A percentile compares a stretch with the other conserved stretches of the same genome.
phyloP scores from a whole-genome alignment of 148 eudicot genomes.

The Silene conica region DNA sequence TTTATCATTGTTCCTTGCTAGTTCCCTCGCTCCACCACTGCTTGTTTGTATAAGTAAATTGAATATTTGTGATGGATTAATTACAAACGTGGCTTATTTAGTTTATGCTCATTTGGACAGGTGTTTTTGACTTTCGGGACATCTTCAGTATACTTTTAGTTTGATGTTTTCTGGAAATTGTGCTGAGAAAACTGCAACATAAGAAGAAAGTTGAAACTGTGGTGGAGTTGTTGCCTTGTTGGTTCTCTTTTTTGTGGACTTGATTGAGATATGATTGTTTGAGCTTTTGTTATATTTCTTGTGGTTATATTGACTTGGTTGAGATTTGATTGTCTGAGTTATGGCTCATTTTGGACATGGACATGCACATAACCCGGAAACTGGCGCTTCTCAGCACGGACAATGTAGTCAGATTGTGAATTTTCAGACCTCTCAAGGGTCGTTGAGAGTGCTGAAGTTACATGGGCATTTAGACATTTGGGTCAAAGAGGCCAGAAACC shows the following conservation, averaged over 20 bases:
- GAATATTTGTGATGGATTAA: background rate
- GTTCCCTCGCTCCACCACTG: too few relatives aligned
- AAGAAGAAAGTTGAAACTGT: background rate
- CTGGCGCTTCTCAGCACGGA: slow-evolving; percentile 35
- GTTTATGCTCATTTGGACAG: background rate
- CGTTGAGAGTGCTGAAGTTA: slow-evolving; percentile 49
- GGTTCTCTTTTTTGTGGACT: too few relatives aligned
- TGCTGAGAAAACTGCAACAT: too few relatives aligned
- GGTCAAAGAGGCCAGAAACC: slow-evolving; percentile 69
- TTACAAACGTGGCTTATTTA: background rate
- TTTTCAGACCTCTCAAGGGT: slow-evolving; percentile 51
- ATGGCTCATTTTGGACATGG: slow-evolving; percentile 40
- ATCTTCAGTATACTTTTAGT: background rate
- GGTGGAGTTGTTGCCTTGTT: too few relatives aligned
- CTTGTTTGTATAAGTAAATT: background rate
- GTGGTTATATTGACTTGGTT: background rate
- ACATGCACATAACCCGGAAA: slow-evolving; percentile 22
- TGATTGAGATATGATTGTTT: background rate
- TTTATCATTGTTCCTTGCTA: too few relatives aligned
- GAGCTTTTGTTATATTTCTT: background rate
- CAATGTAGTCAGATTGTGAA: slow-evolving; percentile 52
- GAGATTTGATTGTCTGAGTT: background rate
- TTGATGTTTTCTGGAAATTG: too few relatives aligned
- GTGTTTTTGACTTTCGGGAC: slow-evolving; percentile 3
- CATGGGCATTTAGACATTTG: slow-evolving; percentile 92